phyloP scores from a whole-genome alignment of 805 yeast genomes.

The Candida schatavii region DNA sequence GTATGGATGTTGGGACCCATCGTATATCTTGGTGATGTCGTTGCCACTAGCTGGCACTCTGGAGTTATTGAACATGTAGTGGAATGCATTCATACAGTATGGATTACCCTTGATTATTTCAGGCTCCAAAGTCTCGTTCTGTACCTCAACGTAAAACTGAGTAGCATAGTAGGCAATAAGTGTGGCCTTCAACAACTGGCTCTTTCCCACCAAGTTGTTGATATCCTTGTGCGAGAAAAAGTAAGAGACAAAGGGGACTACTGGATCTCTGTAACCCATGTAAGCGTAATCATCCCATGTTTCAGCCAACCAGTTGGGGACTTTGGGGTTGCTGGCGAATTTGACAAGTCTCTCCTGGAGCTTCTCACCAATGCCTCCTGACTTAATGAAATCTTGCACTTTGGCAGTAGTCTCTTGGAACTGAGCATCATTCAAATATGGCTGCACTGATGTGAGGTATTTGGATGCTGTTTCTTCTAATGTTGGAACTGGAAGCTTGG shows the following conservation, averaged over 20 bases:
- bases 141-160: conserved; percentile 64
- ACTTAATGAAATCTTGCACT: conserved; percentile 61
- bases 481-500: conserved; percentile 84
- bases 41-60: conserved; percentile 68
- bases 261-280: conserved; percentile 86
- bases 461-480: conserved; percentile 65
- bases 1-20: conserved; percentile 54
- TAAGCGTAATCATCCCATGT: conserved; percentile 96
- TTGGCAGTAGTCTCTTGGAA: conserved; percentile 49
- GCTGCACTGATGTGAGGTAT: conserved; percentile 71
- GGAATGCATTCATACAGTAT: conserved; percentile 93
- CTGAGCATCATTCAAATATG: conserved; percentile 54
- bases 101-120: conserved; percentile 77
- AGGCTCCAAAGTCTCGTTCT: conserved; percentile 71
- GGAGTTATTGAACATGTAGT: conserved; percentile 84
- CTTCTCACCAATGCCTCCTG: conserved; percentile 62
- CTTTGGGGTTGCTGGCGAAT: conserved; percentile 51
- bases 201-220: conserved; percentile 52
- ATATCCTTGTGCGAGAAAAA: conserved; percentile 81
- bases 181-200: conserved; percentile 72
- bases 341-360: conserved; percentile 65
- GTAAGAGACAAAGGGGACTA: conserved; percentile 92
- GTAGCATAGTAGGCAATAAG: conserved; percentile 66
- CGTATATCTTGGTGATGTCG: conserved; percentile 61
- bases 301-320: conserved; percentile 83